These are phyloP conservation scores for Teratosphaeria destructans DNA, from an alignment of 2,329 filamentous ascomycete species.

Conservation along the genomic window DNA sequence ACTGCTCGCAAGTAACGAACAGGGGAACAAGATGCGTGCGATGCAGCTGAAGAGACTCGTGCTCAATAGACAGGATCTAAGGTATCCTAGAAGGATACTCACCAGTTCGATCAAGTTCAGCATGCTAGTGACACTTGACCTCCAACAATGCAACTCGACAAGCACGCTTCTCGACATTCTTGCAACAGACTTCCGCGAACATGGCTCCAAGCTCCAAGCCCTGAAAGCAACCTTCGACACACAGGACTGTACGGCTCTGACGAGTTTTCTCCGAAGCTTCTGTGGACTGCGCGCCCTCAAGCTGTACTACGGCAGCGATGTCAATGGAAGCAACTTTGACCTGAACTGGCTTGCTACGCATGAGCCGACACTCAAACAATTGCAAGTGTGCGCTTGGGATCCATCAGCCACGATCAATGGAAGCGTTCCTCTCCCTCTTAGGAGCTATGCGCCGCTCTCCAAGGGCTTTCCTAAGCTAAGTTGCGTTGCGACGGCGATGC, in stretches of 20 bases:
- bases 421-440: neutral
- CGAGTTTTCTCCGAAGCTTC: neutral
- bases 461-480: neutral
- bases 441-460: neutral
- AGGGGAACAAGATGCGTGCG: too few relatives aligned
- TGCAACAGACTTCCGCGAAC: neutral
- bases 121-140: neutral
- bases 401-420: neutral
- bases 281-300: neutral
- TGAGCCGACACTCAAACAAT: neutral
- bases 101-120: neutral
- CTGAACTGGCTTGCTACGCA: neutral
- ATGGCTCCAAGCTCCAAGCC: neutral
- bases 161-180: neutral
- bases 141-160: neutral
- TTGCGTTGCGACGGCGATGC: neutral
- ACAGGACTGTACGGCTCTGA: neutral
- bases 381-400: neutral
- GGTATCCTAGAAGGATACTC: neutral
- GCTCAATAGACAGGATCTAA: too few relatives aligned
- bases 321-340: neutral
- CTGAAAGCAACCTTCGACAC: neutral
- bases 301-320: neutral
- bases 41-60: too few relatives aligned
- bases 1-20: too few relatives aligned